Percentiles rank a stretch among this genome's conserved stretches.
Conservation (phyloP, 2,329 filamentous ascomycete species). For the Helminthosporium solani region DNA sequence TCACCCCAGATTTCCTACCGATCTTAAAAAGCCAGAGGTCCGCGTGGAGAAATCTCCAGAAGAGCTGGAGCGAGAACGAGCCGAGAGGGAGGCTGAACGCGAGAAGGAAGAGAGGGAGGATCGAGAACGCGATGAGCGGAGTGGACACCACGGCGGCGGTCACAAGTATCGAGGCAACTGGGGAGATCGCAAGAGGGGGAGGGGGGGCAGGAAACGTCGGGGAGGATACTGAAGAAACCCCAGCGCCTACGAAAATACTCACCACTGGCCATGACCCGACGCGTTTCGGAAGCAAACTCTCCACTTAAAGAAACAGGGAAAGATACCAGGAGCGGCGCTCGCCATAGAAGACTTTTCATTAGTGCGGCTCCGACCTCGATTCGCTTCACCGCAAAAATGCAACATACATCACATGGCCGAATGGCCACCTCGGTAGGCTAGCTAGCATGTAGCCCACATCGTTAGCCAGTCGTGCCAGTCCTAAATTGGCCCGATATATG, state of each 20-base stretch:
- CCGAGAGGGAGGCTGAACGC: slow-evolving; percentile 51
- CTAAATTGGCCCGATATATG: no score
- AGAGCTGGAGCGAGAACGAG: slow-evolving; percentile 62
- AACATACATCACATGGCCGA: no score
- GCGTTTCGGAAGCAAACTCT: no score
- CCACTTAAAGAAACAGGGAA: no score
- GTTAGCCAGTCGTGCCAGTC: no score
- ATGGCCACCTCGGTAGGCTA: no score
- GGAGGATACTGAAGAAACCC: slow-evolving; percentile 2
- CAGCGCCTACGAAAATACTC: neutral
- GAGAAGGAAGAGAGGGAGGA: slow-evolving; percentile 45
- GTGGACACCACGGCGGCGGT: slow-evolving; percentile 28
- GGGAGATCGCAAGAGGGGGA: slow-evolving; percentile 5
- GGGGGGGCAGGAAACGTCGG: slow-evolving; percentile 1
- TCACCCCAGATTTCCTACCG: slow-evolving; percentile 78
- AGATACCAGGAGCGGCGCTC: no score
- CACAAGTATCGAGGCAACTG: slow-evolving; percentile 24
- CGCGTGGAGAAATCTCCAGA: slow-evolving; percentile 71
- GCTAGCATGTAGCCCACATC: no score
- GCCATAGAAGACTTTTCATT: no score
- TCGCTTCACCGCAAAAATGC: no score
- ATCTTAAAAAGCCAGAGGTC: slow-evolving; percentile 61
- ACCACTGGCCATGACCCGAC: no score
- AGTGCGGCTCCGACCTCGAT: no score
- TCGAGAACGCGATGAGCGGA: slow-evolving; percentile 39